These are phyloP conservation scores for Sugiyamaella paludigena DNA, from an alignment of 1,139 yeast genomes.

Conservation along the genomic window DNA sequence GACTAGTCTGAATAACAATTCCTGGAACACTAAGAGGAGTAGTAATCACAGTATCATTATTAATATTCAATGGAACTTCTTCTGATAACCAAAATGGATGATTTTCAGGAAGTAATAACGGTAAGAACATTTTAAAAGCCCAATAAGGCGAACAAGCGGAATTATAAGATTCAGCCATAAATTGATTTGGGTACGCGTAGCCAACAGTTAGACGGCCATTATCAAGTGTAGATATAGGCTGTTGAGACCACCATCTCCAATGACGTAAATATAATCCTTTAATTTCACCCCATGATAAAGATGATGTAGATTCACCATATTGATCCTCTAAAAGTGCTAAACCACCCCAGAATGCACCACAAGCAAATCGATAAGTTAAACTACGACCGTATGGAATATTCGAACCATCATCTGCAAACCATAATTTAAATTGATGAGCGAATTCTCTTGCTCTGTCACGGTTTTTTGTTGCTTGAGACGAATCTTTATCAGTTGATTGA, in stretches of 20 bases:
- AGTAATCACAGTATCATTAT: background rate
- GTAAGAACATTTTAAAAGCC: constrained; percentile 34
- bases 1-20: constrained; percentile 27
- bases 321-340: constrained; percentile 29
- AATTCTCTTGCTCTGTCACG: constrained; percentile 28
- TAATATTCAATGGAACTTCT: constrained; percentile 15
- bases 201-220: constrained; percentile 33
- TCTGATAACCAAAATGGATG: constrained; percentile 29
- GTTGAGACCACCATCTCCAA: constrained; percentile 36
- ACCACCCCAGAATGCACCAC: constrained; percentile 36
- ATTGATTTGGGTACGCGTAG: constrained; percentile 34
- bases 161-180: constrained; percentile 35
- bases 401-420: constrained; percentile 34
- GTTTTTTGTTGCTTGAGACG: constrained; percentile 23
- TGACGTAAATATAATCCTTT: constrained; percentile 33
- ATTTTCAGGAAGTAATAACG: constrained; percentile 23
- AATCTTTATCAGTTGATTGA: constrained; percentile 23
- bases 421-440: constrained; percentile 30
- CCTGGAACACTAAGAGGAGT: constrained; percentile 22
- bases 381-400: constrained; percentile 36
- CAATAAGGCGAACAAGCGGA: constrained; percentile 38
- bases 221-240: constrained; percentile 30
- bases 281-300: constrained; percentile 30
- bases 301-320: no score
- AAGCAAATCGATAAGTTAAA: constrained; percentile 35